phyloP scores from a whole-genome alignment of 768 basidiomycete genomes.

The Pulveroboletus sp. region DNA sequence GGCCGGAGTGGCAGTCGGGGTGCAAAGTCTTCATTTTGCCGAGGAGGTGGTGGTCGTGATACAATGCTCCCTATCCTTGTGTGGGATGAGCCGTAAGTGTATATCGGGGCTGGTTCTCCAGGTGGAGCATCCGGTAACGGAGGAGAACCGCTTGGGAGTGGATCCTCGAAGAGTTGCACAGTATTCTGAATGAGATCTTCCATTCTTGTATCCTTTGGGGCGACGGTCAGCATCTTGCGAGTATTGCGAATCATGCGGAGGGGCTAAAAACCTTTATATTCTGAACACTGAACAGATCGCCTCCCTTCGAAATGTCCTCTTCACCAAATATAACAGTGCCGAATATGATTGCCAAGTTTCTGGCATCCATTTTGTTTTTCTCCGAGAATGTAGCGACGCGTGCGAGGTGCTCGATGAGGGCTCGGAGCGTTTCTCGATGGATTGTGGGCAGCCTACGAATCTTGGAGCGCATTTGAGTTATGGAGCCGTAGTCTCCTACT shows the following conservation, averaged over 20 bases:
- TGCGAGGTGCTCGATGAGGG: conserved; percentile 78
- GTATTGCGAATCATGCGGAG: conserved; percentile 32
- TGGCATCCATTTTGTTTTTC: conserved; percentile 92
- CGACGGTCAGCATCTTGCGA: conserved; percentile 23
- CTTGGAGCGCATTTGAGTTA: conserved; percentile 81
- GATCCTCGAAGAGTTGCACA: conserved; percentile 61
- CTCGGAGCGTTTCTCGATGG: conserved; percentile 82
- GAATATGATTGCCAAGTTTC: conserved; percentile 90
- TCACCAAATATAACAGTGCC: conserved; percentile 88
- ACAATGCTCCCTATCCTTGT: conserved; percentile 60
- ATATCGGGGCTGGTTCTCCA: conserved; percentile 55
- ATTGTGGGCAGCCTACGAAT: conserved; percentile 80
- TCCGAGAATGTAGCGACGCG: conserved; percentile 63
- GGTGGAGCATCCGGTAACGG: conserved; percentile 72
- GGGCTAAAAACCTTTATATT: conserved; percentile 58
- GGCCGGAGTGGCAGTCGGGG: conserved; percentile 70
- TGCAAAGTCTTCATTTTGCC: conserved; percentile 61
- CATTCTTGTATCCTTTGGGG: conserved; percentile 63
- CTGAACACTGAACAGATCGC: conserved; percentile 75
- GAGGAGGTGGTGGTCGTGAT: conserved; percentile 20
- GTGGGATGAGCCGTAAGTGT: conserved; percentile 68
- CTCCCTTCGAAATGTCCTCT: conserved; percentile 80
- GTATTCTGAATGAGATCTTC: conserved; percentile 81
- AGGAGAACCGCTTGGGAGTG: conserved; percentile 51
- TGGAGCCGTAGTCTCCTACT: conserved; percentile 69